phyloP scores from a whole-genome alignment of 176 grass and related monocot species.

The Elymus sibiricus region DNA sequence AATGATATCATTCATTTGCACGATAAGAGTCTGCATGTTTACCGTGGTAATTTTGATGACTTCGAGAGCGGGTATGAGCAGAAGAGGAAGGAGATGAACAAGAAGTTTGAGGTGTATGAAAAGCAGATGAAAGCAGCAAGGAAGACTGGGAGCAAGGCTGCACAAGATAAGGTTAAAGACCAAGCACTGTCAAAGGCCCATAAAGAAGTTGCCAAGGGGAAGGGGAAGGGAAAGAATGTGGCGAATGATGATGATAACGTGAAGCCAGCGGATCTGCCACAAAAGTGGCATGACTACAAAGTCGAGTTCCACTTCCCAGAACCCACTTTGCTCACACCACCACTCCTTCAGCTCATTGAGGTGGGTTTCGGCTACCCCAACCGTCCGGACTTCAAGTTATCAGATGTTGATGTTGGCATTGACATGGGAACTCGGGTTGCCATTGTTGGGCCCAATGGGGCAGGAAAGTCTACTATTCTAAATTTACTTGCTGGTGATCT shows the following conservation, averaged over 20 bases:
- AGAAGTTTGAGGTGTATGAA: slow-evolving; percentile 79
- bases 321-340: slow-evolving; percentile 89
- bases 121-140: slow-evolving; percentile 83
- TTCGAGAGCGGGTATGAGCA: slow-evolving; percentile 95
- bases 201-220: slow-evolving; percentile 81
- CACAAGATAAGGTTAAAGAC: slow-evolving; percentile 86
- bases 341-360: slow-evolving; percentile 89
- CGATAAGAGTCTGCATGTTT: slow-evolving; percentile 71
- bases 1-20: slow-evolving; percentile 92
- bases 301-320: slow-evolving; percentile 96
- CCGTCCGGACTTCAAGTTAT: slow-evolving; percentile 79
- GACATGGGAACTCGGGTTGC: slow-evolving; percentile 97
- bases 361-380: slow-evolving; percentile 84
- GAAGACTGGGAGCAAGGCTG: slow-evolving; percentile 87
- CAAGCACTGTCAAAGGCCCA: slow-evolving; percentile 68
- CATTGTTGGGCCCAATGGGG: slow-evolving; percentile 94
- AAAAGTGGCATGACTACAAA: slow-evolving; percentile 95
- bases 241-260: slow-evolving; percentile 56
- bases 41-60: slow-evolving; percentile 91
- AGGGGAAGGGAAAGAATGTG: slow-evolving; percentile 68
- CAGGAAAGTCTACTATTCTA: slow-evolving; percentile 91
- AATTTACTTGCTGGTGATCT: slow-evolving; percentile 98
- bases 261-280: slow-evolving; percentile 55
- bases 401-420: slow-evolving; percentile 86
- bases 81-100: slow-evolving; percentile 91